Percentiles rank a stretch among this genome's conserved stretches.
These are phyloP conservation scores for Acidiella bohemica DNA, from an alignment of 495 filamentous ascomycete species.

Conservation along the genomic window DNA sequence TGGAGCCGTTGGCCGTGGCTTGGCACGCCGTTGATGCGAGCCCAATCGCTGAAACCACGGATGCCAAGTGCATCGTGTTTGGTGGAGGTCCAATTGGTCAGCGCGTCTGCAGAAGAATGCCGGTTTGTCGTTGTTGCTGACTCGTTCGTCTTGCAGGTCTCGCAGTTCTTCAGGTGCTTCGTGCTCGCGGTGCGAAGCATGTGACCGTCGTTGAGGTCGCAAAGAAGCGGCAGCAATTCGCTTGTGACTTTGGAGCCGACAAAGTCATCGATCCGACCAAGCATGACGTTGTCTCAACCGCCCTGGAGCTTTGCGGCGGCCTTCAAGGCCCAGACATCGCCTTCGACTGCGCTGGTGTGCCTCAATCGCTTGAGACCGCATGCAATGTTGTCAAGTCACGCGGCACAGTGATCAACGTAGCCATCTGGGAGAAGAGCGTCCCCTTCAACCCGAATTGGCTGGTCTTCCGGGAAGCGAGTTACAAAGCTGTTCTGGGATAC, in stretches of 20 bases:
- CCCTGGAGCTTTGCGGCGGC: conserved; percentile 21
- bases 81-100: conserved; percentile 24
- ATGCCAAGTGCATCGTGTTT: conserved; percentile 16
- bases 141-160: no score
- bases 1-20: conserved; percentile 23
- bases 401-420: conserved; percentile 26
- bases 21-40: conserved; percentile 25
- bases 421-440: conserved; percentile 27
- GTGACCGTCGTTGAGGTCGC: conserved; percentile 26
- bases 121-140: no score
- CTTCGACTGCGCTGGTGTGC: conserved; percentile 29
- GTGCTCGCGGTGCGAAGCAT: conserved; percentile 16
- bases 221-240: conserved; percentile 22
- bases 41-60: conserved; percentile 14
- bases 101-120: no score
- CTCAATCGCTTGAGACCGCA: conserved; percentile 17
- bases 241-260: conserved; percentile 24
- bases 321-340: conserved; percentile 22
- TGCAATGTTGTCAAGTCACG: conserved; percentile 20
- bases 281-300: conserved; percentile 16
- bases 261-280: conserved; percentile 24
- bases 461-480: conserved; percentile 25
- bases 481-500: conserved; percentile 25
- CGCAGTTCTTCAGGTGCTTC: conserved; percentile 18
- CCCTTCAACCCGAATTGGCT: conserved; percentile 27